These are phyloP conservation scores for Globisporangium canariense DNA, from an alignment of 352 stramenopile species.

Conservation along the genomic window DNA sequence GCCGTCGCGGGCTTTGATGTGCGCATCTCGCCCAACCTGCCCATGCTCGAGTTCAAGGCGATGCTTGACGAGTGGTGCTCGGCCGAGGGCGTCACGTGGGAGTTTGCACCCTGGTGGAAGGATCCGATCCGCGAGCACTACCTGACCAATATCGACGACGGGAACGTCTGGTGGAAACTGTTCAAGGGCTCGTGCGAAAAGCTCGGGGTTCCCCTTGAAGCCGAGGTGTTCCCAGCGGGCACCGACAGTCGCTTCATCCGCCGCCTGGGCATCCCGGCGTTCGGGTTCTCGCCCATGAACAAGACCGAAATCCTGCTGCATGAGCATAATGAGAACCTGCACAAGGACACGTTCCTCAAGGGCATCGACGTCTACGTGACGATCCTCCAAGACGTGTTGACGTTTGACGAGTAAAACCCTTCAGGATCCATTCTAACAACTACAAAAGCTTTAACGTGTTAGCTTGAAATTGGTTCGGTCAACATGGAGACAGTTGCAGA, in stretches of 20 bases:
- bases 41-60: conserved; percentile 75
- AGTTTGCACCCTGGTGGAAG: conserved; percentile 28
- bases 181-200: conserved; percentile 32
- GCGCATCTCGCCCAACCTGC: conserved; percentile 85
- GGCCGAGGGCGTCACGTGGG: conserved; percentile 79
- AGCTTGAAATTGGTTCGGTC: too few species aligned
- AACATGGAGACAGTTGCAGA: too few species aligned
- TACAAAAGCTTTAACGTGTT: too few species aligned
- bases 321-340: conserved; percentile 94
- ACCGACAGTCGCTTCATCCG: conserved; percentile 93
- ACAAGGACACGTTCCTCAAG: conserved; percentile 88
- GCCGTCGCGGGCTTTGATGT: conserved; percentile 91
- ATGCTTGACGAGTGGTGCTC: conserved; percentile 89
- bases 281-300: conserved; percentile 94
- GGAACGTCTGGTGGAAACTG: conserved; percentile 39
- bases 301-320: conserved; percentile 93
- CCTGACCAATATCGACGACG: conserved; percentile 40
- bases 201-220: conserved; percentile 43
- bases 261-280: conserved; percentile 83
- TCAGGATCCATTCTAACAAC: neutral
- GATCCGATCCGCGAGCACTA: conserved; percentile 53
- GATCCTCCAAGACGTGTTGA: conserved; percentile 41
- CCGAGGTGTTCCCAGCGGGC: conserved; percentile 91
- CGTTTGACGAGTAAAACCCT: neutral
- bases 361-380: conserved; percentile 85